Conservation (phyloP, 2,329 filamentous ascomycete genomes). For the Claviceps capensis region DNA sequence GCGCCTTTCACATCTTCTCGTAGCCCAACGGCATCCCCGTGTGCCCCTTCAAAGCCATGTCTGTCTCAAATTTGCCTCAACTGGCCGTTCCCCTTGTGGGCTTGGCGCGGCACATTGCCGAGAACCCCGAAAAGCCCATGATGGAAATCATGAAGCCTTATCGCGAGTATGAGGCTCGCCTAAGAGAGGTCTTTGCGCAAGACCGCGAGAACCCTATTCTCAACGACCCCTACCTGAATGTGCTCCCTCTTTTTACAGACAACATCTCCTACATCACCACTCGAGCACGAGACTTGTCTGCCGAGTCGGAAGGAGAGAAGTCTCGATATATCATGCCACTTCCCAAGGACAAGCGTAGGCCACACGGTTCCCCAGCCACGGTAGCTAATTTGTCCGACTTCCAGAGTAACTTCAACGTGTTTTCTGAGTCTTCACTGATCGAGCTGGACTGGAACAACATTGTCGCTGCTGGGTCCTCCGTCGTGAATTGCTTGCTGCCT, state of each 20-base stretch:
- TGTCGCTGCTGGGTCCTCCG: conserved; percentile 67
- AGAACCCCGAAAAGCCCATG: conserved; percentile 39
- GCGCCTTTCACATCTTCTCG: no score
- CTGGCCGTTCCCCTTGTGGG: conserved; percentile 32
- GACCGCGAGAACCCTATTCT: conserved; percentile 45
- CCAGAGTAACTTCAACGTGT: conserved; percentile 65
- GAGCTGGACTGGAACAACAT: conserved; percentile 76
- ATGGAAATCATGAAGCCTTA: conserved; percentile 49
- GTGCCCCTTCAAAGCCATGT: conserved; percentile 16
- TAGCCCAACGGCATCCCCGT: no score
- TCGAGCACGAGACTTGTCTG: conserved; percentile 43
- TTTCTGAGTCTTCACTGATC: conserved; percentile 62
- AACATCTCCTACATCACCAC: conserved; percentile 44
- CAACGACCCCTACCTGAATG: conserved; percentile 44
- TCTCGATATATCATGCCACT: conserved; percentile 59
- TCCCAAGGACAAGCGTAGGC: conserved; percentile 44
- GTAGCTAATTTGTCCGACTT: conserved; percentile 58
- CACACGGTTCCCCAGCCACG: conserved; percentile 50
- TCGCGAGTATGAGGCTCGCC: conserved; percentile 50
- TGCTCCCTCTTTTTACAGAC: conserved; percentile 51
- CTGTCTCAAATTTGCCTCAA: conserved; percentile 25
- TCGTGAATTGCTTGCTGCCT: conserved; percentile 65
- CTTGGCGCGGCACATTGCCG: conserved; percentile 38
- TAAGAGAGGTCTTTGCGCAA: conserved; percentile 57
- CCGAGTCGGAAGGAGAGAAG: conserved; percentile 46